phyloP scores from a whole-genome alignment of 495 filamentous ascomycete species.

The Diplogelasinospora grovesii region DNA sequence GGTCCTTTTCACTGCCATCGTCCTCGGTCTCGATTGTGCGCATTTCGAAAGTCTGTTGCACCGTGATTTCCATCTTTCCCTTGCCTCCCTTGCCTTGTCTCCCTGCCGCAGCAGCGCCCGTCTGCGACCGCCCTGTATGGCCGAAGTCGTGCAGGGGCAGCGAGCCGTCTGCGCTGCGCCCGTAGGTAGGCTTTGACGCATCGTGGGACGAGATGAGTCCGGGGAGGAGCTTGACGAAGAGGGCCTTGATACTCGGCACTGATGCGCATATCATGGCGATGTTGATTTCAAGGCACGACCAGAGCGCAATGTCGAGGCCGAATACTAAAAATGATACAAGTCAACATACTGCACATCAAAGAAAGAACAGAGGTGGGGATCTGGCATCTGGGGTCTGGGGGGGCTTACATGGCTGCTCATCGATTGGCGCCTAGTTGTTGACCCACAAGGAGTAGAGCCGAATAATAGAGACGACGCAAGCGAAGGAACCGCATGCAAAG shows the following conservation, averaged over 20 bases:
- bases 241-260: constrained; percentile 32
- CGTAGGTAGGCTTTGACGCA: background rate
- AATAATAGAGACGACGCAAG: constrained; percentile 12
- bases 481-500: no score
- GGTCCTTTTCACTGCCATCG: constrained; percentile 1
- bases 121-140: background rate
- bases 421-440: constrained; percentile 5
- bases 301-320: constrained; percentile 24
- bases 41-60: constrained; percentile 3
- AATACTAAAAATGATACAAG: no score
- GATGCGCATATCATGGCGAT: constrained; percentile 40
- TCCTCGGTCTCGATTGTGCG: constrained; percentile 1
- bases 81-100: background rate
- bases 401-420: background rate
- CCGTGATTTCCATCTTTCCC: constrained; percentile 3
- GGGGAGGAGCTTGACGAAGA: constrained; percentile 24
- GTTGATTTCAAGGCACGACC: constrained; percentile 42
- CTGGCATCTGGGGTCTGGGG: no score
- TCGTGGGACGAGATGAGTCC: constrained; percentile 12
- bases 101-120: background rate
- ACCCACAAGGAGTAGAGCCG: constrained; percentile 6
- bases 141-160: background rate
- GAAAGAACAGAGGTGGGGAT: background rate
- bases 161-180: background rate
- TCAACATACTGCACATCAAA: constrained; percentile 1